Evolutionary conservation across 2,329 filamentous ascomycete species (phyloP).

Genomic region (Leptographium lundbergii): DNA sequence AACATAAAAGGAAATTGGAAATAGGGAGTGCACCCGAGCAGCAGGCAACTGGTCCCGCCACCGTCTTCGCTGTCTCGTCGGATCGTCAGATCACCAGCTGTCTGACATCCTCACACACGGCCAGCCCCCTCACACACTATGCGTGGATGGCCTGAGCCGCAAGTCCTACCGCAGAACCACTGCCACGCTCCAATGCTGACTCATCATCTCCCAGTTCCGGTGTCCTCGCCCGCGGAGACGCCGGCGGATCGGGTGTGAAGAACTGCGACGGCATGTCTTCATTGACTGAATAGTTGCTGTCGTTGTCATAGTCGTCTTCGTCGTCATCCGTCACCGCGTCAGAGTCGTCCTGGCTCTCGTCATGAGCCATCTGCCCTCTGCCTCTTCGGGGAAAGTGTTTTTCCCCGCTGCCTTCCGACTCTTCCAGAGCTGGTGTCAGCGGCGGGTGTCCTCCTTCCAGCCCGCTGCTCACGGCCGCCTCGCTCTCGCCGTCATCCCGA

Average conservation of each 20-base stretch:
- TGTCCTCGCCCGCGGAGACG: slow-evolving; percentile 15
- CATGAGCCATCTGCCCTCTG: not conserved
- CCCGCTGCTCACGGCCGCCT: slow-evolving; percentile 46
- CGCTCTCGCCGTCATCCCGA: slow-evolving; percentile 31
- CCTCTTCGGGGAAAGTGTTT: slow-evolving; percentile 13
- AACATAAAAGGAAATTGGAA: not conserved
- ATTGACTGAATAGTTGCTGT: slow-evolving; percentile 10
- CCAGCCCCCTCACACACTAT: not conserved
- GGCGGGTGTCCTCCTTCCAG: slow-evolving; percentile 49
- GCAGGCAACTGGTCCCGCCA: not conserved
- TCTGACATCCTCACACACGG: not conserved
- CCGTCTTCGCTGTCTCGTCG: not conserved
- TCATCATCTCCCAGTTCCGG: not conserved
- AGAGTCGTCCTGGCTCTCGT: not conserved
- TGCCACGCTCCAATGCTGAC: not conserved
- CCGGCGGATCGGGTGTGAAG: slow-evolving; percentile 28
- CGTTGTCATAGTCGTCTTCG: not conserved
- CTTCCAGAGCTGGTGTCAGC: slow-evolving; percentile 33
- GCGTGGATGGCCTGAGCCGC: not conserved
- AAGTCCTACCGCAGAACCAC: not conserved
- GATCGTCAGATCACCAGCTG: not conserved
- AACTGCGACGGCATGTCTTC: slow-evolving; percentile 21
- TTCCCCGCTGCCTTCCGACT: slow-evolving; percentile 15
- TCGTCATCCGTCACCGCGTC: slow-evolving; percentile 1
- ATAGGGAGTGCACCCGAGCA: not conserved